Conservation (phyloP, 2,329 filamentous ascomycete species). For the Fusarium nurragi region DNA sequence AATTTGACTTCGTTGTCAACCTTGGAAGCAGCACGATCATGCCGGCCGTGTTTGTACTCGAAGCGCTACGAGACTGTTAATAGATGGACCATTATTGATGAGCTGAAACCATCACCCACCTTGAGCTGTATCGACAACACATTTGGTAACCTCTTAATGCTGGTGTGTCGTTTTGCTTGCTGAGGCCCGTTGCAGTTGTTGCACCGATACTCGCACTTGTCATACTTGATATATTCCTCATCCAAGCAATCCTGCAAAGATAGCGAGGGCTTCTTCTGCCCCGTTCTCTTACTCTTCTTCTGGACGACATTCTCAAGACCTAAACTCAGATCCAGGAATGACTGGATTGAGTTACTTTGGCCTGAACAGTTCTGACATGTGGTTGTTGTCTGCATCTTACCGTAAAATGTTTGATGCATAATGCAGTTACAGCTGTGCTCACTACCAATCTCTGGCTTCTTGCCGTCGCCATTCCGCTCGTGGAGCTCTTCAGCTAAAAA, state of each 20-base stretch:
- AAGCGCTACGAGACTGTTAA: slow-evolving; percentile 61
- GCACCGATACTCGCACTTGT: slow-evolving; percentile 91
- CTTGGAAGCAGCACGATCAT: slow-evolving; percentile 80
- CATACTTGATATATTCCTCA: slow-evolving; percentile 84
- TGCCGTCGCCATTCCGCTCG: slow-evolving; percentile 78
- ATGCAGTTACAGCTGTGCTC: slow-evolving; percentile 84
- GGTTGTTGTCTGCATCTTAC: slow-evolving; percentile 88
- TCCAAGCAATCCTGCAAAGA: slow-evolving; percentile 80
- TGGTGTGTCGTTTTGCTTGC: slow-evolving; percentile 84
- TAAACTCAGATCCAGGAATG: slow-evolving; percentile 89
- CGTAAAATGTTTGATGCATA: slow-evolving; percentile 93
- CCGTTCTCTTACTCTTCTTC: slow-evolving; percentile 66
- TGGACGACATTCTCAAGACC: slow-evolving; percentile 82
- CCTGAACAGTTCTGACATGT: slow-evolving; percentile 90
- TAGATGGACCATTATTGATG: not conserved
- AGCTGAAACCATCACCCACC: slow-evolving; percentile 57
- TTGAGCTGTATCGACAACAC: slow-evolving; percentile 94
- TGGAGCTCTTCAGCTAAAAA: slow-evolving; percentile 94
- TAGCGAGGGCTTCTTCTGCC: slow-evolving; percentile 54
- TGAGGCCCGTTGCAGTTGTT: slow-evolving; percentile 79
- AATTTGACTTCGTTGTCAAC: slow-evolving; percentile 89
- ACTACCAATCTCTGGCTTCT: slow-evolving; percentile 66
- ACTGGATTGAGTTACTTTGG: slow-evolving; percentile 83
- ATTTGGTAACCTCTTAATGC: slow-evolving; percentile 85
- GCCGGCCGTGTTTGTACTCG: slow-evolving; percentile 73